Evolutionary conservation across 148 eudicot genomes (phyloP).

Genomic region (Dysphania ambrosioides): DNA sequence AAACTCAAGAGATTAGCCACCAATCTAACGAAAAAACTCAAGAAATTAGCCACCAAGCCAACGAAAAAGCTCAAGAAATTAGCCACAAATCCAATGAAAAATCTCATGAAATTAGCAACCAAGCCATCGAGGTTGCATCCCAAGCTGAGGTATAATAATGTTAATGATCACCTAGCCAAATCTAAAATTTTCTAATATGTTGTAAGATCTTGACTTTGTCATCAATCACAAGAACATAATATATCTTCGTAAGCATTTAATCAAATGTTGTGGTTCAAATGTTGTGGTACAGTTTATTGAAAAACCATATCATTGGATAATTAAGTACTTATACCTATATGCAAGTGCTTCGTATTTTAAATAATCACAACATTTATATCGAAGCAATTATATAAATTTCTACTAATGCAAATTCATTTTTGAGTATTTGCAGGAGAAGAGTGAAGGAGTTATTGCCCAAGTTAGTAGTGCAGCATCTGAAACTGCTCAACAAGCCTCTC

Average conservation of each 20-base stretch:
- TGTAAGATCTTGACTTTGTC: too few relatives aligned
- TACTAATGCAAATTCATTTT: too few relatives aligned
- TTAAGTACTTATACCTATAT: too few relatives aligned
- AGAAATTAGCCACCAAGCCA: conserved; percentile 22
- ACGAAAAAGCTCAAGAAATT: conserved; percentile 15
- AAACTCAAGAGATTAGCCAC: conserved; percentile 19
- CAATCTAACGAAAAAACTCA: conserved; percentile 20
- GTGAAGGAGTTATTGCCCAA: conserved; percentile 39
- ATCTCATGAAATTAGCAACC: conserved; percentile 21
- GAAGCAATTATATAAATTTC: neutral
- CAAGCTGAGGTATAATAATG: conserved; percentile 17
- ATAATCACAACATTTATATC: too few relatives aligned
- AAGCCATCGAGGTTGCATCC: conserved; percentile 22
- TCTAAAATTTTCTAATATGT: too few relatives aligned
- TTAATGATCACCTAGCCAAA: too few relatives aligned
- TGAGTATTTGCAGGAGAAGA: conserved; percentile 39
- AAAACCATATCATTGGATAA: too few relatives aligned
- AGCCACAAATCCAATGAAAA: conserved; percentile 24
- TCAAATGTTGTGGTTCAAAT: too few relatives aligned
- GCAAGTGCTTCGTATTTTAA: too few relatives aligned
- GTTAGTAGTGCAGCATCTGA: conserved; percentile 37
- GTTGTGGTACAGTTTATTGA: too few relatives aligned
- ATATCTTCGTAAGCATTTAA: too few relatives aligned
- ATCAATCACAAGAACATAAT: neutral
- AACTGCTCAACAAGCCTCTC: conserved; percentile 36